Conservation (phyloP, 257 asterid species). For the Ajuga chamaepitys region DNA sequence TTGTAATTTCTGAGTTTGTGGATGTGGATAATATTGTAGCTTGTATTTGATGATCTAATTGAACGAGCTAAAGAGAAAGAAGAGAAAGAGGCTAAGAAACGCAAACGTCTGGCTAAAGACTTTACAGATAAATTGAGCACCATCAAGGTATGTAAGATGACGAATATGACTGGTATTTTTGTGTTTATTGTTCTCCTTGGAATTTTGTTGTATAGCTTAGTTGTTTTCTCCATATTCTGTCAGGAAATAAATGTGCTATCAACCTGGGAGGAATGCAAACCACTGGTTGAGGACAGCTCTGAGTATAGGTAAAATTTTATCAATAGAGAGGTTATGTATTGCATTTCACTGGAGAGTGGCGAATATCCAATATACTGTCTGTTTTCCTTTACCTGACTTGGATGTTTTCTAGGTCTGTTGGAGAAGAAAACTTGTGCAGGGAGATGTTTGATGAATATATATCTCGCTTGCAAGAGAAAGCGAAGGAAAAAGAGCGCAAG, state of each 20-base stretch:
- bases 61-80: slow-evolving; percentile 96
- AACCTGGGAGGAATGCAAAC: slow-evolving; percentile 82
- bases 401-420: slow-evolving; percentile 54
- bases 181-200: not conserved
- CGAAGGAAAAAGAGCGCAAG: slow-evolving; percentile 85
- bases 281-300: slow-evolving; percentile 71
- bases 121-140: slow-evolving; percentile 68
- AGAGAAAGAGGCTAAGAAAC: slow-evolving; percentile 92
- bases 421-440: slow-evolving; percentile 69
- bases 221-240: not conserved
- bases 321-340: slow-evolving; percentile 4
- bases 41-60: slow-evolving; percentile 71
- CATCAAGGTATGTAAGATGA: slow-evolving; percentile 51
- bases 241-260: slow-evolving; percentile 74
- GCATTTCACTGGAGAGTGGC: not conserved
- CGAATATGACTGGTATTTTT: slow-evolving; percentile 2
- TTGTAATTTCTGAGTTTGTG: slow-evolving; percentile 2
- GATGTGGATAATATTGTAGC: slow-evolving; percentile 45
- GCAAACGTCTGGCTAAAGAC: slow-evolving; percentile 78
- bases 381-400: not conserved
- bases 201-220: not conserved
- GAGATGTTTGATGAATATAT: slow-evolving; percentile 75
- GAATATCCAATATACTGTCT: slow-evolving; percentile 10
- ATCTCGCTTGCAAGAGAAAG: slow-evolving; percentile 74
- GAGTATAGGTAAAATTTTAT: slow-evolving; percentile 65